These are phyloP conservation scores for Trametes elegans DNA, from an alignment of 768 basidiomycete genomes.

Conservation along the genomic window DNA sequence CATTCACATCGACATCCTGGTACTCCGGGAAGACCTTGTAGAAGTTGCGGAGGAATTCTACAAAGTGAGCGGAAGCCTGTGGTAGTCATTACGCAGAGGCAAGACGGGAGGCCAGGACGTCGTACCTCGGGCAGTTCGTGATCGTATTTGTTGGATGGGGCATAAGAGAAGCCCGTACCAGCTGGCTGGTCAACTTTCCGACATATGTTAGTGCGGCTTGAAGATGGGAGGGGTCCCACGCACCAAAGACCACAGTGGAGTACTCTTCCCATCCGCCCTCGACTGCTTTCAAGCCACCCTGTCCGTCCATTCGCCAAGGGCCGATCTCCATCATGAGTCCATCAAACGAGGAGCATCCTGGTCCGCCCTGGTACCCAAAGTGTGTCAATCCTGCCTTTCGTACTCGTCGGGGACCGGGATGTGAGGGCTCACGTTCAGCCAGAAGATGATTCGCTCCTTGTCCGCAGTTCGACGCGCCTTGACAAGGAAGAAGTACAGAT, in stretches of 20 bases:
- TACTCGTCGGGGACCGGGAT: no score
- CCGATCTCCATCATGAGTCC: constrained; percentile 99
- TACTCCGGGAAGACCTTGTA: constrained; percentile 93
- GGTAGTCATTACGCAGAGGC: constrained; percentile 9
- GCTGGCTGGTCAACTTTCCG: constrained; percentile 92
- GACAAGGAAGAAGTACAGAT: constrained; percentile 86
- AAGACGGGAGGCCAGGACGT: not conserved
- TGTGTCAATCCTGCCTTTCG: no score
- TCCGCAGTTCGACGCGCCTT: constrained; percentile 89
- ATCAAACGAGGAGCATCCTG: constrained; percentile 96
- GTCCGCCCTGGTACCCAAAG: constrained; percentile 89
- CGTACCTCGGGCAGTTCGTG: constrained; percentile 71
- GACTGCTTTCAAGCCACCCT: constrained; percentile 65
- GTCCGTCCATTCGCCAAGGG: constrained; percentile 78
- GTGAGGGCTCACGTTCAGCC: constrained; percentile 85
- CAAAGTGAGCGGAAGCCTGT: constrained; percentile 73
- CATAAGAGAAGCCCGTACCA: constrained; percentile 92
- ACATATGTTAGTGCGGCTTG: not conserved
- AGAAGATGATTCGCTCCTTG: constrained; percentile 86
- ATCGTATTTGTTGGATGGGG: constrained; percentile 81
- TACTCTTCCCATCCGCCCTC: constrained; percentile 99
- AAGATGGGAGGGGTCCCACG: constrained; percentile 33
- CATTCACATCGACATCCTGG: constrained; percentile 69
- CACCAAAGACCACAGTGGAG: constrained; percentile 88
- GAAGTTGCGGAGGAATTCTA: constrained; percentile 85